Percentiles rank a stretch among this genome's conserved stretches.
phyloP scores from a whole-genome alignment of 345 rosid genomes.

The Camelina hispida region DNA sequence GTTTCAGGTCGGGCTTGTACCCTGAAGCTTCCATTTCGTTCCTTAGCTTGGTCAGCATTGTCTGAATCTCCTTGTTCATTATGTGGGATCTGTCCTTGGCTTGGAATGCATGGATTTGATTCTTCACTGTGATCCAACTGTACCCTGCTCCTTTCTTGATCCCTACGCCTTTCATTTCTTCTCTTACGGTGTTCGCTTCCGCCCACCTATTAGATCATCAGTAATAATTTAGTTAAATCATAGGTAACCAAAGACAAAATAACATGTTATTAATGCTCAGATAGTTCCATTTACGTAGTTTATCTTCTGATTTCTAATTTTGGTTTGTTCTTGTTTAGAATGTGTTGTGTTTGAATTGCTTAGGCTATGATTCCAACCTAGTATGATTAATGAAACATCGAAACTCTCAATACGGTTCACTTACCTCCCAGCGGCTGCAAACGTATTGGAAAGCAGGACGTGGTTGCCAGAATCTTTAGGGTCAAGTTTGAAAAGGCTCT shows the following conservation, averaged over 20 bases:
- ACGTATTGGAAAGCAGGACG: slow-evolving; percentile 79
- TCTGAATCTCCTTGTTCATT: slow-evolving; percentile 68
- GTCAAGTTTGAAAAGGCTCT: slow-evolving; percentile 71
- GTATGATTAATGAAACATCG: slow-evolving; percentile 9
- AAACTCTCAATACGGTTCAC: background rate
- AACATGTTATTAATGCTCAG: background rate
- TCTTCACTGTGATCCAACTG: slow-evolving; percentile 82
- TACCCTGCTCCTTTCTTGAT: slow-evolving; percentile 80
- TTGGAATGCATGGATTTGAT: slow-evolving; percentile 72
- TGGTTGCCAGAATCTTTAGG: slow-evolving; percentile 84
- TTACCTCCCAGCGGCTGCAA: slow-evolving; percentile 80
- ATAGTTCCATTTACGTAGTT: no score
- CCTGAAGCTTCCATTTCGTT: slow-evolving; percentile 69
- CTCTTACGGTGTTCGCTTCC: slow-evolving; percentile 71
- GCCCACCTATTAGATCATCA: slow-evolving; percentile 65
- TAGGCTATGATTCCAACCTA: background rate
- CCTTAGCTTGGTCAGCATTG: slow-evolving; percentile 55
- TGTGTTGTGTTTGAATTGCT: background rate
- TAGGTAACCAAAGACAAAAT: background rate
- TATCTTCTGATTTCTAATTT: no score
- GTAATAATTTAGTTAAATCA: background rate
- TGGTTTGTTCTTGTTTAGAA: no score
- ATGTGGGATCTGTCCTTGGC: slow-evolving; percentile 78
- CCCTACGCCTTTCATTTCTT: slow-evolving; percentile 70
- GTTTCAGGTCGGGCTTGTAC: slow-evolving; percentile 61